Base-by-base conservation (phyloP, 164 flowering plant genomes). In the Umbellularia californica region DNA sequence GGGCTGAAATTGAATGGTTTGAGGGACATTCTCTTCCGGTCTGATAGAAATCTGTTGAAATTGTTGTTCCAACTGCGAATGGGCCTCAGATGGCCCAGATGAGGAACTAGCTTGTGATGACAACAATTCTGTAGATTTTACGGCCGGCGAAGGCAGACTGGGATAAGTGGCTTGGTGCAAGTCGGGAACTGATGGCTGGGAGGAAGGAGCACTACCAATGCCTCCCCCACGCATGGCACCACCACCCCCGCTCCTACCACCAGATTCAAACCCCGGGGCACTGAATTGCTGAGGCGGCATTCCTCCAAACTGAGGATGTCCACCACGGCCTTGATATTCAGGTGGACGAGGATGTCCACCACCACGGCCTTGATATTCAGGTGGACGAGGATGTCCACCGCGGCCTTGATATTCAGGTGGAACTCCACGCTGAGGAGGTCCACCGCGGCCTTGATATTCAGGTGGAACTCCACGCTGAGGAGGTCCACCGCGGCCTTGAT, bases 141-240 rank as follows among this genome's bases (percentile, higher is more conserved):
- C 78, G 65, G 79, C 70, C 30, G 83, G 73, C 50, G 73, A 28
- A 3, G 80, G 81, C 77, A 84, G 90, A 74, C 82, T 58, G 19
- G 83, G 77, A 67, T 73, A 80, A 78, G 77, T 83, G 27, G 86
- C 81, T 80, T 90, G 97, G 90, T 86, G 91, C 94, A 90, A 92
- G 87, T 89, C 92, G 94, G 97, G 89, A 82, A 74, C 71, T 77
- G 81, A 81, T 33, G 80, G 78, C 79, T 88, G 80, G 2, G 88
- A 72, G 58, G 87, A 84, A 67, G 83, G 87, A 74, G 83, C 83
- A 7, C 9, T 11, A 76, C 85, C 83, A 68, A 76, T 47, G 64
- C 79, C 73, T 64, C 84, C 84, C 65, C 79, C 84, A 68, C 83
- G 84, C 7, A 82, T 79, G 69, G 84, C 71, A 72, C 85, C 81